These are phyloP conservation scores for Trypanosoma rangeli DNA, from an alignment of 208 protist species.

Conservation along the genomic window DNA sequence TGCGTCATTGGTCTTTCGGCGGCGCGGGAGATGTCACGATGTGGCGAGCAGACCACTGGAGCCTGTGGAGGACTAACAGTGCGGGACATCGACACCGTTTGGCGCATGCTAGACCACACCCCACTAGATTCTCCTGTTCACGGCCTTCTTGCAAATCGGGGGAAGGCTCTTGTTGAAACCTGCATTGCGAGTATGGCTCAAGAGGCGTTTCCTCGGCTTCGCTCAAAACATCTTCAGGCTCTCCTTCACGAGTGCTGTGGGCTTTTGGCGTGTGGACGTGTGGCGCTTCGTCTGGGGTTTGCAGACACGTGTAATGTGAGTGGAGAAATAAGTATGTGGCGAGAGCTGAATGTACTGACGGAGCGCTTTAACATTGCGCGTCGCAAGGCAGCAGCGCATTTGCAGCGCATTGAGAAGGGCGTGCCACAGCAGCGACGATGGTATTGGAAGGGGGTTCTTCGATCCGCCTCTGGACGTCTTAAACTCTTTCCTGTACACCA, in stretches of 20 bases:
- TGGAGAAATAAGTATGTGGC: constrained; percentile 82
- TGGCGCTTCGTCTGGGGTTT: constrained; percentile 75
- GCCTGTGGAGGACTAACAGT: constrained; percentile 19
- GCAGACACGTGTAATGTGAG: constrained; percentile 59
- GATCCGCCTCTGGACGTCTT: constrained; percentile 54
- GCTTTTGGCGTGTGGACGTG: constrained; percentile 65
- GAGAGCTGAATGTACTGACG: constrained; percentile 81
- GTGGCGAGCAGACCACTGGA: background rate
- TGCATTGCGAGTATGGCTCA: constrained; percentile 48
- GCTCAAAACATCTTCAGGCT: constrained; percentile 79
- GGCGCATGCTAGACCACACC: constrained; percentile 71
- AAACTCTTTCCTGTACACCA: constrained; percentile 69
- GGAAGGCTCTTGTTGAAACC: constrained; percentile 64
- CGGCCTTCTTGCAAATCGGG: constrained; percentile 68
- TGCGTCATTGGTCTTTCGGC: constrained; percentile 29
- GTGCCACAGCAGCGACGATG: constrained; percentile 80
- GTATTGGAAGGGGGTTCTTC: constrained; percentile 86
- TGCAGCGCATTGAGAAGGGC: constrained; percentile 79
- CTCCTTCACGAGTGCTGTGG: constrained; percentile 79
- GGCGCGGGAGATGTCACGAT: constrained; percentile 9
- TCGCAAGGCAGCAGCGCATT: constrained; percentile 52
- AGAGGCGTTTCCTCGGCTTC: constrained; percentile 65
- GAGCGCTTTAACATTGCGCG: constrained; percentile 63
- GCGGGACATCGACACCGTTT: constrained; percentile 67
- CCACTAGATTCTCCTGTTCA: constrained; percentile 83